Conservation (phyloP, 1,139 yeast species). For the Zhuliangozyma parablackwelliae region DNA sequence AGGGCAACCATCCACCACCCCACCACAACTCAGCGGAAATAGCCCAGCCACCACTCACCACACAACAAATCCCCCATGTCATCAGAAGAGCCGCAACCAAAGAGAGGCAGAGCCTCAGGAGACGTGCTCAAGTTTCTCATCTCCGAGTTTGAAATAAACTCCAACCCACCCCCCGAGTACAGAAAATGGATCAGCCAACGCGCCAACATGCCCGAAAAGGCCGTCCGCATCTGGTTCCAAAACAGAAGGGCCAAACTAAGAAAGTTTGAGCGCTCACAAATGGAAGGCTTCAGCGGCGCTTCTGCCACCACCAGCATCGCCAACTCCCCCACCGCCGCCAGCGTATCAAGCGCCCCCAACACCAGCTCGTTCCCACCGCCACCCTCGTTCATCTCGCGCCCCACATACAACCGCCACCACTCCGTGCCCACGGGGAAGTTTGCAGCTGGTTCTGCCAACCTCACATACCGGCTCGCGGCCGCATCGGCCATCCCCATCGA, state of each 20-base stretch:
- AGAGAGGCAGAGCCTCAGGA: constrained; percentile 70
- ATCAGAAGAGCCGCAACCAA: constrained; percentile 7
- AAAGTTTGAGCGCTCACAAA: constrained; percentile 45
- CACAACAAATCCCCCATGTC: no score
- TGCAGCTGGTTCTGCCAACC: neutral
- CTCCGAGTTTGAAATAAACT: constrained; percentile 66
- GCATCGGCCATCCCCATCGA: constrained; percentile 39
- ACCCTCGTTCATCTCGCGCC: constrained; percentile 1
- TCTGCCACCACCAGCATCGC: constrained; percentile 4
- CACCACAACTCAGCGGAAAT: no score
- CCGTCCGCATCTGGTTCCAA: constrained; percentile 94
- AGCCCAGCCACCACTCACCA: no score
- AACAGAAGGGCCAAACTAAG: constrained; percentile 81
- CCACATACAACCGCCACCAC: constrained; percentile 2
- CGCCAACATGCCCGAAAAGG: constrained; percentile 86
- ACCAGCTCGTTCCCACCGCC: constrained; percentile 5
- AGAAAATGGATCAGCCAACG: constrained; percentile 68
- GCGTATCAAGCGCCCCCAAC: no score
- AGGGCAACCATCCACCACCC: no score
- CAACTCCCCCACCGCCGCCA: neutral
- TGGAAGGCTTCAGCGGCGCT: constrained; percentile 6
- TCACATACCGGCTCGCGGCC: neutral
- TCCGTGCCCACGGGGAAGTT: neutral
- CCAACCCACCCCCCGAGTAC: constrained; percentile 64
- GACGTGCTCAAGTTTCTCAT: constrained; percentile 70